Conservation (phyloP, 1,139 yeast genomes). For the Nadsonia starkeyi-henricii region DNA sequence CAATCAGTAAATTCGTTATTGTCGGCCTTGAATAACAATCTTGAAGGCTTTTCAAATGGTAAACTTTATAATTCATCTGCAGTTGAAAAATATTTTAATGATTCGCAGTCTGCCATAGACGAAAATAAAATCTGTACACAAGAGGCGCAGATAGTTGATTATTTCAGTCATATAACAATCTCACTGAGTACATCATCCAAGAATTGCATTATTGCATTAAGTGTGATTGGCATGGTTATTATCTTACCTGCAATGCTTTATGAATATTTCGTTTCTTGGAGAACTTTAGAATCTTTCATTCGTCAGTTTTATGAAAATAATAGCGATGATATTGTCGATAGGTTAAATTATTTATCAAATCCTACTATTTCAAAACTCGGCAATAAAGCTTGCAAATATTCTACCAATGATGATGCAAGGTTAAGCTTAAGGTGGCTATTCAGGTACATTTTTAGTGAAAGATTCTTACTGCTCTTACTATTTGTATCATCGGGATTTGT, state of each 20-base stretch:
- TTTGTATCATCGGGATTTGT: neutral
- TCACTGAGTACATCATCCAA: neutral
- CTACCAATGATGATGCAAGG: neutral
- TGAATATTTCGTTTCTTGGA: neutral
- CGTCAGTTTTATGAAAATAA: neutral
- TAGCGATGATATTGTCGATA: neutral
- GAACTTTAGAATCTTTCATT: neutral
- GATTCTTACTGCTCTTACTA: neutral
- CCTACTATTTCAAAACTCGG: neutral
- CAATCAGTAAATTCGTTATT: neutral
- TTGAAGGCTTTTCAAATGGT: neutral
- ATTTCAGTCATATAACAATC: neutral
- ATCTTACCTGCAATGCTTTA: neutral
- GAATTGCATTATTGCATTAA: neutral
- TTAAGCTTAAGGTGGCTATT: neutral
- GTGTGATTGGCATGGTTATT: neutral
- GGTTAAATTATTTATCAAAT: neutral
- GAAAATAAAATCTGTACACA: neutral
- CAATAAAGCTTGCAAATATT: neutral
- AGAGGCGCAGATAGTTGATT: neutral
- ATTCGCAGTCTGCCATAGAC: neutral
- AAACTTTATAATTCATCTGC: neutral
- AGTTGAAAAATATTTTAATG: neutral
- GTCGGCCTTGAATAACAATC: neutral
- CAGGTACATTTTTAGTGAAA: neutral